Percentiles rank a stretch among this genome's conserved stretches.
Evolutionary conservation across 192 early-diverging fungal genomes (phyloP).

Genomic region (Coemansia sp.): DNA sequence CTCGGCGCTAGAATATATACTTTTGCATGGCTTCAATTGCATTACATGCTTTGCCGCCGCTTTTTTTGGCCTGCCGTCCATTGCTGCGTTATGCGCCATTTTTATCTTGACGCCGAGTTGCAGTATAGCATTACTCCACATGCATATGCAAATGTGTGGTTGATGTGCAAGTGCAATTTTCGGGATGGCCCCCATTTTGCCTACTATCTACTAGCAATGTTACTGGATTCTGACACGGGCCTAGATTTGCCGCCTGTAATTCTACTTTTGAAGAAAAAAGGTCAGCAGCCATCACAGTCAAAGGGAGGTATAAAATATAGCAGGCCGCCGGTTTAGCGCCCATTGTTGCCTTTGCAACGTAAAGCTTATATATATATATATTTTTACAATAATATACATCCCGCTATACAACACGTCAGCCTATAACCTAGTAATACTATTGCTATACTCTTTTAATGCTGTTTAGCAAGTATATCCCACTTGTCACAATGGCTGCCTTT

Average conservation of each 20-base stretch:
- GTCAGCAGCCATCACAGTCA: too few relatives aligned
- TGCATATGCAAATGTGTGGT: conserved; percentile 18
- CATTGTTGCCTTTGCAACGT: too few relatives aligned
- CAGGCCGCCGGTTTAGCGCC: background rate
- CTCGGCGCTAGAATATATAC: too few relatives aligned
- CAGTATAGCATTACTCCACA: background rate
- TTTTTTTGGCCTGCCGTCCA: background rate
- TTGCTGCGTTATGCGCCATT: background rate
- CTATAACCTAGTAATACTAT: too few relatives aligned
- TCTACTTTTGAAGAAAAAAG: too few relatives aligned
- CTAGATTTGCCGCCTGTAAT: background rate
- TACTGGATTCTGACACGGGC: background rate
- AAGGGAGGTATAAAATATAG: background rate
- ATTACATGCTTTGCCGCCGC: background rate
- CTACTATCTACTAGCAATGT: background rate
- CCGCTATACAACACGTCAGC: too few relatives aligned
- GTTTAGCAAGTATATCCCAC: background rate
- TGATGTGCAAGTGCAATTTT: conserved; percentile 4
- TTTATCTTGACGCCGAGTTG: background rate
- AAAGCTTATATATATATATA: too few relatives aligned
- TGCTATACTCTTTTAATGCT: too few relatives aligned
- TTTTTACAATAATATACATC: too few relatives aligned
- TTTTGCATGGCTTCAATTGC: background rate
- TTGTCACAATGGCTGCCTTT: background rate
- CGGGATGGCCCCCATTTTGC: background rate